phyloP scores from a whole-genome alignment of 371 early-diverging fungal species.

The Rhizomucor pusillus region DNA sequence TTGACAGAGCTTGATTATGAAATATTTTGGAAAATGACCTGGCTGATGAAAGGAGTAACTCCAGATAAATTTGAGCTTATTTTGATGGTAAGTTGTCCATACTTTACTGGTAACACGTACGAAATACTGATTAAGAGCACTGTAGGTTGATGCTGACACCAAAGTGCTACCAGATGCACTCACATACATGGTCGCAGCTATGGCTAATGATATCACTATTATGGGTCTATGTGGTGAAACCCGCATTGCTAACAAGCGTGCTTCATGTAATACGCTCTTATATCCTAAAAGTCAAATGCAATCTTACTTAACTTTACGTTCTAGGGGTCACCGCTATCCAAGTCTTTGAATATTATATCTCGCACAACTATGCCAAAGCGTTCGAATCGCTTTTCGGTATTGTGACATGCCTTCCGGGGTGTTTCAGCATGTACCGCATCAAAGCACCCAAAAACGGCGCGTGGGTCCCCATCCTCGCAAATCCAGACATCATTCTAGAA shows the following conservation, averaged over 20 bases:
- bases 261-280: slow-evolving; percentile 71
- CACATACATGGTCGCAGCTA: slow-evolving; percentile 75
- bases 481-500: slow-evolving; percentile 83
- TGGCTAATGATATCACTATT: slow-evolving; percentile 78
- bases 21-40: slow-evolving; percentile 88
- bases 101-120: background rate
- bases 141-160: slow-evolving; percentile 94
- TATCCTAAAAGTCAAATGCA: slow-evolving; percentile 44
- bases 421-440: slow-evolving; percentile 90
- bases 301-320: background rate
- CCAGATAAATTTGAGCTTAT: slow-evolving; percentile 90
- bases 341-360: slow-evolving; percentile 96
- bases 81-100: slow-evolving; percentile 59
- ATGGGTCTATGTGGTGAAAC: slow-evolving; percentile 90
- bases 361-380: slow-evolving; percentile 92
- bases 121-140: background rate
- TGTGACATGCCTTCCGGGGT: slow-evolving; percentile 99
- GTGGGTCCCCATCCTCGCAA: slow-evolving; percentile 83
- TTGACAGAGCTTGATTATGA: slow-evolving; percentile 97
- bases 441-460: slow-evolving; percentile 74
- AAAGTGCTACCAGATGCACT: slow-evolving; percentile 76
- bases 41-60: slow-evolving; percentile 79
- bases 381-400: slow-evolving; percentile 98
- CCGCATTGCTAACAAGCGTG: slow-evolving; percentile 76
- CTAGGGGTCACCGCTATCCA: slow-evolving; percentile 51